A percentile compares a stretch with the other conserved stretches of the same genome.
Conservation (phyloP, 768 basidiomycete species). For the Coprinopsis marcescibilis region DNA sequence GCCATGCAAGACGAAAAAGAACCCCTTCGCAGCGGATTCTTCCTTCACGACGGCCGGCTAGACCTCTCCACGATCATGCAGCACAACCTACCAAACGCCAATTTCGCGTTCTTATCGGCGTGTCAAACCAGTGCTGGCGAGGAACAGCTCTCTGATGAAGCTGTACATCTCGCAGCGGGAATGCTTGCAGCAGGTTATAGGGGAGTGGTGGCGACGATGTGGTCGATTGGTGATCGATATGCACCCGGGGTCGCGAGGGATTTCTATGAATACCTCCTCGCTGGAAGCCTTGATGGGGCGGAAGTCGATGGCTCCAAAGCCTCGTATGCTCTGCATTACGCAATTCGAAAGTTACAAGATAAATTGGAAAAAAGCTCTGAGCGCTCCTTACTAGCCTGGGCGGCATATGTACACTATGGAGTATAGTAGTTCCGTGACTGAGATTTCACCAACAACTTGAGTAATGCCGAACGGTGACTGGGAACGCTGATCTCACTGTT, state of each 20-base stretch:
- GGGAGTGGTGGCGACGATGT: slow-evolving; percentile 12
- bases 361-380: neutral
- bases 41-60: slow-evolving; percentile 16
- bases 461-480: too few species aligned
- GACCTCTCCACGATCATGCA: slow-evolving; percentile 9
- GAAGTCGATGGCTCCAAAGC: neutral
- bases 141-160: slow-evolving; percentile 6
- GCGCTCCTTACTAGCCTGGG: neutral
- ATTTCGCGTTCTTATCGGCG: slow-evolving; percentile 12
- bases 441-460: too few species aligned
- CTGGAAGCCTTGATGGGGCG: neutral
- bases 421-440: too few species aligned
- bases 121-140: slow-evolving; percentile 10
- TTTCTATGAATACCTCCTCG: slow-evolving; percentile 6
- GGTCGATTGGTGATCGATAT: slow-evolving; percentile 9
- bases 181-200: slow-evolving; percentile 11
- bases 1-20: slow-evolving; percentile 20
- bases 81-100: neutral
- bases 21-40: slow-evolving; percentile 20
- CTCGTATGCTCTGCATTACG: slow-evolving; percentile 4
- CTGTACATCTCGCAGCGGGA: slow-evolving; percentile 11
- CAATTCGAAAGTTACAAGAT: slow-evolving; percentile 3
- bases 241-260: slow-evolving; percentile 4
- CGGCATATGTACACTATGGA: neutral
- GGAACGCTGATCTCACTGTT: too few species aligned